phyloP scores from a whole-genome alignment of 306 rosid genomes.

The barrel medic (Medicago truncatula) region MtrunA17r5.0-ANR NC_053049.1:7537001-7537500 shows the following conservation, averaged over 20 bases:
- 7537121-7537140: constrained; percentile 29
- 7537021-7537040: not conserved
- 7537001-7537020: not conserved
- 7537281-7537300: too few relatives aligned
- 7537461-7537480: too few relatives aligned
- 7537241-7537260: not conserved
- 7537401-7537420: too few relatives aligned
- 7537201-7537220: constrained; percentile 10
- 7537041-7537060: not conserved
- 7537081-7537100: constrained; percentile 34
- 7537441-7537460: too few relatives aligned
- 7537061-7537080: constrained; percentile 41
- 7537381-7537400: too few relatives aligned
- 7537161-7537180: constrained; percentile 40
- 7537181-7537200: constrained; percentile 27
- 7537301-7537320: too few relatives aligned
- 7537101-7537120: constrained; percentile 35
- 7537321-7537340: too few relatives aligned
- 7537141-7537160: constrained; percentile 35
- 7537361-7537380: too few relatives aligned
- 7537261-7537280: not conserved
- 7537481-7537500: not conserved
- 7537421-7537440: too few relatives aligned
- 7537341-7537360: too few relatives aligned
- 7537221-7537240: not conserved